Base-by-base conservation (phyloP, 1,284 basidiomycete genomes). In the Phaffia rhodozyma region DNA sequence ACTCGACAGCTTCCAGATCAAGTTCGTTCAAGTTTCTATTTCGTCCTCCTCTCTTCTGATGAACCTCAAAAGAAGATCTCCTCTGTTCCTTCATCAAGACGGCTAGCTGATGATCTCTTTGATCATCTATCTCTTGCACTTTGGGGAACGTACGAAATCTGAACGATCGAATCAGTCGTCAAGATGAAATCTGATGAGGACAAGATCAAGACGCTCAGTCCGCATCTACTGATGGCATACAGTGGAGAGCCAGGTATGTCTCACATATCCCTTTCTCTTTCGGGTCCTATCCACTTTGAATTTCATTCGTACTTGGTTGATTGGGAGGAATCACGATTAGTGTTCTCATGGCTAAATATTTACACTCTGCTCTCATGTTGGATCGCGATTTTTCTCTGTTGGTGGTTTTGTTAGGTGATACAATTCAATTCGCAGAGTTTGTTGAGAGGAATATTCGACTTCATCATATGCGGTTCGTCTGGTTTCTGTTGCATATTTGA, bases 111-210 rank as follows among this genome's bases (percentile, higher is more conserved):
- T 23, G 21, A 9, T 4, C 55, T 61, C 6, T 52, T 21, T 7
- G 55, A 6, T 47, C 61, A 7, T 38, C 54, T 47, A 5, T 27
- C 25, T 27, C 30, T 61, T 25, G 23, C 11, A 5, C 52, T 51
- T 53, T 47, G 30, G 38, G 25, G 48, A 34, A 13, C n/a, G 21
- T 29, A 27, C 47, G 11, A 2, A 43, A 27, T 18, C 52, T 52
- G 43, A 6, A 23, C 20, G 43, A 72, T 5, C 83, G 89, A 66
- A 94, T 90, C 27, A 92, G 63, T 98, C 75, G 86, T 97, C 72
- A 94, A 93, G 78, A 96, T 97, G 91, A 97, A 98, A 80, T 77
- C 83, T 38, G 91, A 97, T 77, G 89, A 92, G 78, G 94, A 98
- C 82, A 97, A 98, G 80, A 92, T 94, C 79, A 93, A 92, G 78